These are phyloP conservation scores for Populus euphratica DNA, from an alignment of 345 rosid genomes.

Conservation along the genomic window DNA sequence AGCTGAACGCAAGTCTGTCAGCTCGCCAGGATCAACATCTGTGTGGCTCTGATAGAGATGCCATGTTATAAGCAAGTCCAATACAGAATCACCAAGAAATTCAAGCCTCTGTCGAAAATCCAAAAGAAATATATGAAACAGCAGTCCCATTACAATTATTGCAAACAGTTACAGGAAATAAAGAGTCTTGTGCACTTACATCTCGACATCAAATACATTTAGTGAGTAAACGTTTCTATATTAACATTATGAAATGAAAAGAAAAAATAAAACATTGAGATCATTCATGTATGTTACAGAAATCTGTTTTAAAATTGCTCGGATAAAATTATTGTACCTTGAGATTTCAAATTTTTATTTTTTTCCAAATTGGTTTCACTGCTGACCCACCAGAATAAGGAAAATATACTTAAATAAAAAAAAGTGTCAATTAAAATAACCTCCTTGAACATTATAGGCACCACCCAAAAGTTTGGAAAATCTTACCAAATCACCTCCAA, in stretches of 20 bases:
- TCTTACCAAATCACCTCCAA: background rate
- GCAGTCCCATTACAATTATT: background rate
- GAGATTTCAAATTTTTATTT: background rate
- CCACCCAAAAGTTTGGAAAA: background rate
- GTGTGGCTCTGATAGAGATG: conserved; percentile 66
- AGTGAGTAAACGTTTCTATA: background rate
- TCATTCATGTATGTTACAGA: background rate
- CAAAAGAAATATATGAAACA: conserved; percentile 11
- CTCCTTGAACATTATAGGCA: background rate
- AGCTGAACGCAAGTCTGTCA: conserved; percentile 88
- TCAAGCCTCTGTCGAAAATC: conserved; percentile 70
- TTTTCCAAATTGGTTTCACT: background rate
- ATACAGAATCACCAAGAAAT: conserved; percentile 84
- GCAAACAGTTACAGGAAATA: background rate
- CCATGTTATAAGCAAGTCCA: conserved; percentile 77
- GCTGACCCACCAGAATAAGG: background rate
- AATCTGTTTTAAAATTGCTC: background rate
- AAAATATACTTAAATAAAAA: too few species aligned
- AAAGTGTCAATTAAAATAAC: background rate
- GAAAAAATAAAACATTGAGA: too few species aligned
- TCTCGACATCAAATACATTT: background rate
- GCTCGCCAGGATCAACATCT: conserved; percentile 70
- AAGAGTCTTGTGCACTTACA: background rate
- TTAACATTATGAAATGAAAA: too few species aligned
- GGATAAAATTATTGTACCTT: too few species aligned